phyloP scores from a whole-genome alignment of 768 basidiomycete genomes.

The Trametes coccinea region DNA sequence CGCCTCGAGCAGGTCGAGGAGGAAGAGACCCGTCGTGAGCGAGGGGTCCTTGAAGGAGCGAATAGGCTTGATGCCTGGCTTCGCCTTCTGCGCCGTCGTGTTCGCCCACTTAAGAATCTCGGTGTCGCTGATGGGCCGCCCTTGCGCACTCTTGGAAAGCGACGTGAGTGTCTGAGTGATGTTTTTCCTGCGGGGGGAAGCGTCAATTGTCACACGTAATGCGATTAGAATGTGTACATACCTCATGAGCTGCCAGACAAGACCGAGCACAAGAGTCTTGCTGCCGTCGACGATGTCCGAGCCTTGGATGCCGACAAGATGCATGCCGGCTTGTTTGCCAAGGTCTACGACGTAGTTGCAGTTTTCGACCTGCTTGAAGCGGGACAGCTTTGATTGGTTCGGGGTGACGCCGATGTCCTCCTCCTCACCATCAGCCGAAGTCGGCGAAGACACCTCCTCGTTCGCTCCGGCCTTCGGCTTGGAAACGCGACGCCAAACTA shows the following conservation, averaged over 20 bases:
- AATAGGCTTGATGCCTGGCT: constrained; percentile 60
- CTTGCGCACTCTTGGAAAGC: constrained; percentile 65
- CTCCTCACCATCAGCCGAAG: constrained; percentile 59
- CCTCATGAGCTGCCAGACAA: constrained; percentile 99
- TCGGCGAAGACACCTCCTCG: constrained; percentile 27
- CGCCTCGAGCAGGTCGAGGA: constrained; percentile 89
- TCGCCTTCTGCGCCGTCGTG: constrained; percentile 74
- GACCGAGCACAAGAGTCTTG: constrained; percentile 89
- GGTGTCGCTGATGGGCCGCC: constrained; percentile 83
- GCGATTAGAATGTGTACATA: constrained; percentile 33
- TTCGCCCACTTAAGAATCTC: constrained; percentile 99
- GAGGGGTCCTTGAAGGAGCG: constrained; percentile 94
- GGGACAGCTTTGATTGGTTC: constrained; percentile 81
- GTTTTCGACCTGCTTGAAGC: constrained; percentile 98
- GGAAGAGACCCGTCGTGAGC: constrained; percentile 86
- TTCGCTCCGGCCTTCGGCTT: constrained; percentile 77
- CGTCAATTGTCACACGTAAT: background rate
- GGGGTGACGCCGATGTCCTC: constrained; percentile 84
- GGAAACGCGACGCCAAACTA: constrained; percentile 94
- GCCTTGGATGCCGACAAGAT: constrained; percentile 95
- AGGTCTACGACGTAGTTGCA: constrained; percentile 96
- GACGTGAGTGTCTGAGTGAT: constrained; percentile 87
- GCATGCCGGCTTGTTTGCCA: constrained; percentile 90
- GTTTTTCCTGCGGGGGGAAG: constrained; percentile 55
- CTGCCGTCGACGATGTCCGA: constrained; percentile 95